Base-by-base conservation (phyloP, 768 basidiomycete species). In the Trametes meyenii region DNA sequence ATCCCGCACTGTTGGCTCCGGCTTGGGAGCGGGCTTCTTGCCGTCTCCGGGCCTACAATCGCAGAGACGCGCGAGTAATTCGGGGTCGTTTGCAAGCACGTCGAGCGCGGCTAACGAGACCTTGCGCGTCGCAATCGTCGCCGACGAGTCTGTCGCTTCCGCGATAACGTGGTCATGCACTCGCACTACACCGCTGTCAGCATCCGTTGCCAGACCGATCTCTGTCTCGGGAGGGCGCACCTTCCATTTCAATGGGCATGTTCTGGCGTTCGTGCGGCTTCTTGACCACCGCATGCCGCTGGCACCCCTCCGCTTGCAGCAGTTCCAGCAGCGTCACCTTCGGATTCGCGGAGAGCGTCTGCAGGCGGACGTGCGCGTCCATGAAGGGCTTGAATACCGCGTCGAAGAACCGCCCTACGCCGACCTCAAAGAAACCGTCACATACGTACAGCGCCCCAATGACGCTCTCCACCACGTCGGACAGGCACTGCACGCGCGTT, bases 381-480 rank as follows among this genome's bases (percentile, higher is more conserved):
- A 87, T 91, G 72, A 94, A 95, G 5, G 92, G 92, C 72, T 84
- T 80, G 56, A 93, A 76, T 49, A 88, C 75, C 53, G 79, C 82
- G 58, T 86, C 80, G 74, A 89, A 94, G 67, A 94, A 78, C 0
- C 75, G 75, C 67, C 89, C 82, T 24, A 81, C 80, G 4, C 89
- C 89, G 53, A 76, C 74, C 24, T 81, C 81, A 17, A 83, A 81
- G 73, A 87, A 90, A 56, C 82, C 78, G 70, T 93, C 91, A 21
- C 86, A 89, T 63, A 94, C 82, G 73, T 87, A 91, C 51, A 92
- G 75, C 11, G 90, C 92, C 10, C 91, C 93, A 38, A 92, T 77
- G 42, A 90, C 78, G 2, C 92, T 87, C 73, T 95, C 92, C 21
- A 94, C 80, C 26, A 93, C 79, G 71, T 94, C 91, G 8, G 90